Evolutionary conservation across 2,329 filamentous ascomycete species (phyloP), one percentile per base, ranked within the genome.

Genomic region (Fusarium penzigii): DNA sequence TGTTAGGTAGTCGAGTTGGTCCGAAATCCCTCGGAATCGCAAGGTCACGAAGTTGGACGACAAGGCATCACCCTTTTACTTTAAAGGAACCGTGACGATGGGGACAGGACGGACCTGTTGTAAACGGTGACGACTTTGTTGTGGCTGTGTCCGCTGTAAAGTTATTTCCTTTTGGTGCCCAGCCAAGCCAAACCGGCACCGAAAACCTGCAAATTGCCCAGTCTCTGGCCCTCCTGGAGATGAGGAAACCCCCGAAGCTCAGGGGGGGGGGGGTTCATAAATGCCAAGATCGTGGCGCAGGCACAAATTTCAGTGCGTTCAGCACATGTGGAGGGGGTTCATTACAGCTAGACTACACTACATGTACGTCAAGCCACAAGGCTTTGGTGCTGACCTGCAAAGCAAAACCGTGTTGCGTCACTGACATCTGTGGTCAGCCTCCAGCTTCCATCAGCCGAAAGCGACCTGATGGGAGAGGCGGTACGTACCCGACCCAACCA

Each of bases 111-210:
- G 20, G 20, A 58, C 50, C 58, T 39, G 45, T 50, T 57, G 39
- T 16, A 40, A 47, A 51, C 57, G 63, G 68, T 70, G 68, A 70
- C 68, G 68, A 70, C 63, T 63, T 65, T 62, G 58, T 25, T 54
- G 62, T 64, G 62, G 62, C 62, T 64, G 61, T 63, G 61, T 57
- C 41, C 49, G 34, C 43, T 36, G 20, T 25, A 25, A 25, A 25
- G 20, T 25, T 36, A 41, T 39, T 45, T 39, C 46, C n/a, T 58
- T 56, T 60, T 58, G 52, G 51, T 61, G 52, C 55, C 58, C 55
- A 58, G 57, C 32, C 32, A 36, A 36, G 32, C 32, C 32, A 36
- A 36, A 14, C 32, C 32, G 32, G 32, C 32, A 36, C 32, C 32
- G 32, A 36, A 36, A 36, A 36, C 32, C 32, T 36, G 32, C 32